Evolutionary conservation across 106 monocot genomes (phyloP), one percentile per base, ranked within the genome.

Genomic region (Platanthera zijinensis): DNA sequence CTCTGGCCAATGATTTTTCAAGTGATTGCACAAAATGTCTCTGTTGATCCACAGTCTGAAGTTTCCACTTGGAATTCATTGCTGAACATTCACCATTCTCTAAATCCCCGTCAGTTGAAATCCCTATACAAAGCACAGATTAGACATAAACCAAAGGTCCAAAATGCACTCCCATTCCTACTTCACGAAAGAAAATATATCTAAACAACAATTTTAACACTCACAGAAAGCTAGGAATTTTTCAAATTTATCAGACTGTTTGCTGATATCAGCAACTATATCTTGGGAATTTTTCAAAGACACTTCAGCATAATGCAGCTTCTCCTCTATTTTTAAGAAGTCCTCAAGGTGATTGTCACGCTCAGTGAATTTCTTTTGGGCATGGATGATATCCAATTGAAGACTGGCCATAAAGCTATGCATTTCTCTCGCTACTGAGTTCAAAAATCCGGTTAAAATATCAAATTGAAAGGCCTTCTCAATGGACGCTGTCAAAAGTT

Each of bases 1-100:
- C 97, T 69, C 86, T 89, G 10, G 91, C 93, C 72, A 97, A 79
- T 10, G 97, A 97, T 80, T 92, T 93, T 75, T 97, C 94, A n/a
- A 89, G 77, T 86, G 87, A 85, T 52, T 88, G 93, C 46, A 97
- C 51, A 78, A 82, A 66, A 71, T 86, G 79, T 64, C 89, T 87
- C 77, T 90, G 85, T 78, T 96, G 87, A 57, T 90, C 85, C 5
- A 72, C 77, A 66, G 76, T 86, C 10, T 84, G 84, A 30, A 84
- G 76, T 72, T 81, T 90, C 88, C 77, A 72, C 48, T 75, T 84
- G 4, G 71, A 49, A 52, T 76, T 78, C 51, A 74, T 48, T 17
- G 72, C 64, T 80, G 80, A 75, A 59, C 80, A 21, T 14, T 73
- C 64, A 32, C 81, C 84, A 80, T 82, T 82, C 14, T 83, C 85